Percentiles rank a stretch among this genome's conserved stretches.
Evolutionary conservation across 345 rosid genomes (phyloP).

Genomic region (Eucalyptus erythrocorys): DNA sequence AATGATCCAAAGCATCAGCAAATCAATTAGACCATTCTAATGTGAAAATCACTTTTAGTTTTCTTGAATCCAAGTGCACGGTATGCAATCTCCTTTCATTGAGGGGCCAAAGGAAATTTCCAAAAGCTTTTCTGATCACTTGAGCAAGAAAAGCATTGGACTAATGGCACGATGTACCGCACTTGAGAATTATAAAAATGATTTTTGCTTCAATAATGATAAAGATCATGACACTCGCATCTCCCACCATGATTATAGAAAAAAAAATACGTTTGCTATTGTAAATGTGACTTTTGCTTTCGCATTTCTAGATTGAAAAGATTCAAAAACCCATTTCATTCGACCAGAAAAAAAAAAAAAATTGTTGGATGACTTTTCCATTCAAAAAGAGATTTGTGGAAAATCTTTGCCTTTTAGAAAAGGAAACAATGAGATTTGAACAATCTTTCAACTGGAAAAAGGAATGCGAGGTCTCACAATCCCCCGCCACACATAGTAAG

Average conservation of each 20-base stretch:
- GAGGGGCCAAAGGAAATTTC: not conserved
- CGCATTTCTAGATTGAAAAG: not conserved
- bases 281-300: not conserved
- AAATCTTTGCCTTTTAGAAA: not conserved
- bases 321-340: not conserved
- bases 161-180: not conserved
- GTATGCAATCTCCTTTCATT: not conserved
- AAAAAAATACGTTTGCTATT: not conserved
- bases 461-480: no score
- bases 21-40: not conserved
- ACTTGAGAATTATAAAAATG: not conserved
- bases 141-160: not conserved
- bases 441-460: no score
- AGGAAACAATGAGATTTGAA: no score
- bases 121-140: not conserved
- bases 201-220: not conserved
- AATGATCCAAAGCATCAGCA: not conserved
- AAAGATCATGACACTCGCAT: not conserved
- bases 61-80: not conserved
- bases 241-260: not conserved
- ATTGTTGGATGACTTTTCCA: not conserved
- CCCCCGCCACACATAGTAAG: no score
- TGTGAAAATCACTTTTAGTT: not conserved
- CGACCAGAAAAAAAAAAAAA: no score
- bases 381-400: not conserved